Evolutionary conservation across 2,329 filamentous ascomycete genomes (phyloP).

Genomic region (Pestalotiopsis fici): DNA sequence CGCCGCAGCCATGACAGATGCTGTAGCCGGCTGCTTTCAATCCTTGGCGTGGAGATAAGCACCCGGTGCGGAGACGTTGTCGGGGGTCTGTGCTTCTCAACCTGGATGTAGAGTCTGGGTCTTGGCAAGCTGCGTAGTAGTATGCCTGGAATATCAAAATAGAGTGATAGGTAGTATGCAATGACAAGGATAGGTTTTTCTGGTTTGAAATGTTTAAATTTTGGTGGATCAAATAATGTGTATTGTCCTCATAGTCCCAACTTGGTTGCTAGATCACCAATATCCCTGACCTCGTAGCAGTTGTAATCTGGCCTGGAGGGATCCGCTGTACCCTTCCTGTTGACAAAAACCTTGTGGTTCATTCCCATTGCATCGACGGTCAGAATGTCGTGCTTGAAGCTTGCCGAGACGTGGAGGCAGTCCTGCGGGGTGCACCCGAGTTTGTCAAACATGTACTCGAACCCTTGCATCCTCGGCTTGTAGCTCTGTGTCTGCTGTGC

Average conservation of each 20-base stretch:
- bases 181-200: no score
- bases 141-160: no score
- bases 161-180: no score
- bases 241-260: not conserved
- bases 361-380: not conserved
- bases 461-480: not conserved
- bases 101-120: no score
- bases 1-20: no score
- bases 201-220: no score
- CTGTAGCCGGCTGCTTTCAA: not conserved
- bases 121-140: no score
- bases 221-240: no score
- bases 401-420: not conserved
- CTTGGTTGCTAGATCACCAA: not conserved
- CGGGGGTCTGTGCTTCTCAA: no score
- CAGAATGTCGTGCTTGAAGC: not conserved
- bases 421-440: not conserved
- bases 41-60: not conserved
- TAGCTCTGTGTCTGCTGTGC: not conserved
- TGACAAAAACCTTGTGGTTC: not conserved
- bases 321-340: not conserved
- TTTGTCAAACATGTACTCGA: constrained; percentile 2
- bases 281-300: not conserved
- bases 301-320: not conserved
- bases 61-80: not conserved